Conservation (phyloP, 345 rosid genomes). For the Eucalyptus camaldulensis region DNA sequence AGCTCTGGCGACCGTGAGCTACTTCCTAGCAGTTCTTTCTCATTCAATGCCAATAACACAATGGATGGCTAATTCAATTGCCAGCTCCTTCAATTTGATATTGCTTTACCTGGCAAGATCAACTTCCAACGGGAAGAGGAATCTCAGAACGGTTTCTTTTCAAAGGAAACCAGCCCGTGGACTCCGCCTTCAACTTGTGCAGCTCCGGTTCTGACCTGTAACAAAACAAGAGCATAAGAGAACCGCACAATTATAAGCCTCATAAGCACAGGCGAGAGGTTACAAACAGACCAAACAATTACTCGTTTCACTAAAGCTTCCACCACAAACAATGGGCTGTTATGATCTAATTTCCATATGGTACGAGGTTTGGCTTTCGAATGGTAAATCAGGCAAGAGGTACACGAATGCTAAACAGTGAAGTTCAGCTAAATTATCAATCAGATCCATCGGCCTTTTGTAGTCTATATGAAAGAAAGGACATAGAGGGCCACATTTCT, state of each 20-base stretch:
- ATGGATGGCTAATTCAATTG: background rate
- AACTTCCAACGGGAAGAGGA: background rate
- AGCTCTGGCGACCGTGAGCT: background rate
- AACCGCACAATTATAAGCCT: background rate
- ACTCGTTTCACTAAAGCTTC: background rate
- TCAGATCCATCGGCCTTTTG: background rate
- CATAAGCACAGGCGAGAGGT: background rate
- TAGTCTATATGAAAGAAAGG: background rate
- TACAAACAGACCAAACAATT: background rate
- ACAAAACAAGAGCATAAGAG: background rate
- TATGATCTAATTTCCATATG: background rate
- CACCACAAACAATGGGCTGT: background rate
- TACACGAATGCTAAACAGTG: background rate
- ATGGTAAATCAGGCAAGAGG: background rate
- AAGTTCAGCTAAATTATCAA: background rate
- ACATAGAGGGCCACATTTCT: background rate
- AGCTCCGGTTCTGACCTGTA: slow-evolving; percentile 80
- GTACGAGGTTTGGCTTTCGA: background rate
- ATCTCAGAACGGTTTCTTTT: slow-evolving; percentile 50
- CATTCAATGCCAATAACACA: background rate
- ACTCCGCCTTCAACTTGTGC: slow-evolving; percentile 91
- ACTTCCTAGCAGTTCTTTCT: background rate
- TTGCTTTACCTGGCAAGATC: background rate
- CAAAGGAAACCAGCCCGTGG: slow-evolving; percentile 64
- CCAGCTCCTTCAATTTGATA: background rate